Percentiles rank a stretch among this genome's conserved stretches.
phyloP scores from a whole-genome alignment of 2,329 filamentous ascomycete species.

The Magnaporthales sp. region DNA sequence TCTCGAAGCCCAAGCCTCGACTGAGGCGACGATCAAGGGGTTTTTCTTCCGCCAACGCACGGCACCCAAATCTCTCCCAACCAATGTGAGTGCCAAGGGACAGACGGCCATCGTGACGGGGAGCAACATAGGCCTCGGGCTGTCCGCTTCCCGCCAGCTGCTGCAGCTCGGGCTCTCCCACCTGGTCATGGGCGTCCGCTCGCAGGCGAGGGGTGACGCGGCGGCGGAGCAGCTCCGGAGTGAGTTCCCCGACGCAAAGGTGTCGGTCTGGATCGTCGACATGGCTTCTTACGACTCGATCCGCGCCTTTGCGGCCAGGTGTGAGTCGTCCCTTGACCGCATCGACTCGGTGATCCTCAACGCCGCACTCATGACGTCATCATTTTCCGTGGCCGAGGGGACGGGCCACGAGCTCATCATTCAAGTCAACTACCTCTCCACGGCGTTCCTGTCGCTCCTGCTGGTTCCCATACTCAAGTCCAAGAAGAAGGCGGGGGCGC shows the following conservation, averaged over 20 bases:
- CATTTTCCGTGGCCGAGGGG: background rate
- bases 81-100: conserved; percentile 8
- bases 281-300: conserved; percentile 9
- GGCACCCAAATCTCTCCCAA: background rate
- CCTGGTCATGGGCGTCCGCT: conserved; percentile 11
- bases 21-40: background rate
- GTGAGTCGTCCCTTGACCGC: background rate
- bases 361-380: background rate
- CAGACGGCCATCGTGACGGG: conserved; percentile 12
- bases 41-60: background rate
- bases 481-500: conserved; percentile 9
- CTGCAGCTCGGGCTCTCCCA: conserved; percentile 6
- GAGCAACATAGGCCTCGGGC: conserved; percentile 10
- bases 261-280: conserved; percentile 9
- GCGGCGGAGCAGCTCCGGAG: conserved; percentile 8
- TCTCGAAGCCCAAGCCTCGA: background rate
- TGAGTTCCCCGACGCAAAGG: conserved; percentile 2
- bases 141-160: conserved; percentile 9
- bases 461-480: conserved; percentile 16
- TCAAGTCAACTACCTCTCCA: conserved; percentile 24
- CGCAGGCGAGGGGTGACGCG: conserved; percentile 8
- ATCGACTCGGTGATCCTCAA: conserved; percentile 7
- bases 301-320: conserved; percentile 4
- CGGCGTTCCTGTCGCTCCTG: conserved; percentile 18
- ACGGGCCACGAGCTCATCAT: conserved; percentile 18